phyloP scores from a whole-genome alignment of 2,329 filamentous ascomycete genomes.

The Epichloe uncinata region DNA sequence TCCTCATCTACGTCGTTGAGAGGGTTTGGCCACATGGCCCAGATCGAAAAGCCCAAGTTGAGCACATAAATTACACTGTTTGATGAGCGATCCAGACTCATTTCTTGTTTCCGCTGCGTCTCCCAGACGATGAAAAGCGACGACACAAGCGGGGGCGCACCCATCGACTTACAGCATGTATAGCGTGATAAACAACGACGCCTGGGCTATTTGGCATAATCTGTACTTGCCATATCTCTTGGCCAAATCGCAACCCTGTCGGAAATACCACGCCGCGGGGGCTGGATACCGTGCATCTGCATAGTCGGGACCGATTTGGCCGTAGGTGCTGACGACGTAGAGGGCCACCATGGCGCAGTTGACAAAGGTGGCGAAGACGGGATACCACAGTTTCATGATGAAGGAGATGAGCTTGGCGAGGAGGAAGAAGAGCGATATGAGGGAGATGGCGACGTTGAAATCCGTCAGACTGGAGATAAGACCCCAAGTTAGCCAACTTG shows the following conservation, averaged over 20 bases:
- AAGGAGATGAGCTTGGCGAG: slow-evolving; percentile 55
- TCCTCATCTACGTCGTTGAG: slow-evolving; percentile 34
- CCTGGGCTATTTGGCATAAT: slow-evolving; percentile 57
- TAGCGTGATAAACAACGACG: slow-evolving; percentile 48
- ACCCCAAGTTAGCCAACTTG: background rate
- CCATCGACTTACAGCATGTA: slow-evolving; percentile 50
- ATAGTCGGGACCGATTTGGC: slow-evolving; percentile 61
- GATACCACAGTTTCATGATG: slow-evolving; percentile 59
- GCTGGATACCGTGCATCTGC: slow-evolving; percentile 50
- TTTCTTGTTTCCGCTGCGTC: background rate
- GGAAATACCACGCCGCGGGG: slow-evolving; percentile 60
- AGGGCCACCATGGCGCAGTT: slow-evolving; percentile 45
- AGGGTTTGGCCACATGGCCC: slow-evolving; percentile 43
- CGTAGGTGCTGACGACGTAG: slow-evolving; percentile 53
- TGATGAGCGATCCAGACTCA: background rate
- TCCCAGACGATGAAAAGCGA: background rate
- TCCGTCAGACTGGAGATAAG: slow-evolving; percentile 46
- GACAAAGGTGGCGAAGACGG: slow-evolving; percentile 46
- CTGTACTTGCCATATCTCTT: slow-evolving; percentile 36
- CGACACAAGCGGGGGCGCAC: background rate
- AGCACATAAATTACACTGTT: slow-evolving; percentile 44
- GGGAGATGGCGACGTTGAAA: slow-evolving; percentile 64
- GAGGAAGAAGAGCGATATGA: slow-evolving; percentile 64
- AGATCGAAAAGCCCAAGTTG: slow-evolving; percentile 46
- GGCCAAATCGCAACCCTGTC: slow-evolving; percentile 52